phyloP scores from a whole-genome alignment of 495 filamentous ascomycete species.

The Xylaria acuta region DNA sequence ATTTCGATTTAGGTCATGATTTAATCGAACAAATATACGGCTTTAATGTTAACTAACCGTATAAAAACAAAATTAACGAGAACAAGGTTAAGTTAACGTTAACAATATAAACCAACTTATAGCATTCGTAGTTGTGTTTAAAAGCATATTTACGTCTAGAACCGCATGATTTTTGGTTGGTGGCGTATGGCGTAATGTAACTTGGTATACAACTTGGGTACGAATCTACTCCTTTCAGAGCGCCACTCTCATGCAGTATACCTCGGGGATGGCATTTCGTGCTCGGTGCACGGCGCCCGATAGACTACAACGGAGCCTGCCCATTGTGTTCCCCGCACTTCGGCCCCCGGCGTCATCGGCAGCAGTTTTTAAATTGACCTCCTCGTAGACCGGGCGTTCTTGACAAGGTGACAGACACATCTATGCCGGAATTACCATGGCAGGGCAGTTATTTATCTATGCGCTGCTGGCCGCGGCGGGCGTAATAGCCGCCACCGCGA shows the following conservation, averaged over 20 bases:
- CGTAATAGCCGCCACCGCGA: background rate
- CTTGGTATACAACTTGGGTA: no score
- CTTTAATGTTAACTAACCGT: no score
- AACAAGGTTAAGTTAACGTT: no score
- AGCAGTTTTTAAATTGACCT: background rate
- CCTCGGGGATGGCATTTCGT: background rate
- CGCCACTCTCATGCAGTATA: background rate
- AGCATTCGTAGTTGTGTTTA: no score
- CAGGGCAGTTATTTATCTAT: background rate
- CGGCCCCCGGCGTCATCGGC: background rate
- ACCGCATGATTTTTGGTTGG: no score
- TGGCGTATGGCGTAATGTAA: no score
- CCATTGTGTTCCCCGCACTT: constrained; percentile 7
- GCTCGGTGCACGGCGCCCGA: background rate
- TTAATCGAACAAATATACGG: no score
- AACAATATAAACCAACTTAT: no score
- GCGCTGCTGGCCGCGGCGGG: background rate
- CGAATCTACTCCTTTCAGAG: background rate
- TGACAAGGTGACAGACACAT: background rate
- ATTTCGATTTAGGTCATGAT: no score
- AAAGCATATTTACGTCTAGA: no score
- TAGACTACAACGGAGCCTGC: background rate
- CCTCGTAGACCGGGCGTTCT: background rate
- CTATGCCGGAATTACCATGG: background rate
- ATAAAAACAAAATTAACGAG: no score